Percentiles rank a stretch among this genome's conserved stretches.
Conservation (phyloP, 148 eudicot species). For the Silene conica region DNA sequence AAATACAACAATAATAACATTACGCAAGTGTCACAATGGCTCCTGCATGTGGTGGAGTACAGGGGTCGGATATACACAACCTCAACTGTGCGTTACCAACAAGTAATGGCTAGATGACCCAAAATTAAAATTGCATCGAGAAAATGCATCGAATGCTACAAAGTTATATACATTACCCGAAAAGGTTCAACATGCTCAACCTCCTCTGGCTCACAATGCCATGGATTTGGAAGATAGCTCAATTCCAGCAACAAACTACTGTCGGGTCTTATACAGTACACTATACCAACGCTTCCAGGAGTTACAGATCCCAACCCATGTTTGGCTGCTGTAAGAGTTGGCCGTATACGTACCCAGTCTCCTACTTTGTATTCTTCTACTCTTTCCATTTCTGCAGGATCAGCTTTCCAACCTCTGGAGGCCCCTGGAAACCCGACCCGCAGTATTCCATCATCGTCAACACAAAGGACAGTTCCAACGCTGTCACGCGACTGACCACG, state of each 20-base stretch:
- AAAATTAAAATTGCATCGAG: neutral
- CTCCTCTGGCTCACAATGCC: slow-evolving; percentile 99
- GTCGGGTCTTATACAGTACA: slow-evolving; percentile 92
- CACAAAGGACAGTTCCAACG: slow-evolving; percentile 93
- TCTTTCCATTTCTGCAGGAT: slow-evolving; percentile 99
- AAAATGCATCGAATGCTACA: slow-evolving; percentile 29
- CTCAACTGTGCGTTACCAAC: neutral
- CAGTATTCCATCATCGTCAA: slow-evolving; percentile 97
- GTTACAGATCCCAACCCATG: slow-evolving; percentile 94
- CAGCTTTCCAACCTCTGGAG: slow-evolving; percentile 99
- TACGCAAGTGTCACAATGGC: neutral
- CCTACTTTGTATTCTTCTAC: slow-evolving; percentile 98
- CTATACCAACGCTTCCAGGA: slow-evolving; percentile 97
- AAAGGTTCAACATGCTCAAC: slow-evolving; percentile 94
- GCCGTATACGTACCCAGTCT: slow-evolving; percentile 98
- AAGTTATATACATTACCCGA: slow-evolving; percentile 39
- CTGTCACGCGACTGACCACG: slow-evolving; percentile 90
- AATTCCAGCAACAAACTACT: slow-evolving; percentile 75
- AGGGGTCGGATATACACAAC: neutral
- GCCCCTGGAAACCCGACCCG: slow-evolving; percentile 99
- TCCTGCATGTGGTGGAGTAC: neutral
- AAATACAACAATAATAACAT: neutral
- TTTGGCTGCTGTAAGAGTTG: slow-evolving; percentile 85
- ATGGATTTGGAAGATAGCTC: slow-evolving; percentile 89
- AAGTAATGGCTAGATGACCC: neutral